phyloP scores from a whole-genome alignment of 257 asterid species.

The Hygrophila difformis region DNA sequence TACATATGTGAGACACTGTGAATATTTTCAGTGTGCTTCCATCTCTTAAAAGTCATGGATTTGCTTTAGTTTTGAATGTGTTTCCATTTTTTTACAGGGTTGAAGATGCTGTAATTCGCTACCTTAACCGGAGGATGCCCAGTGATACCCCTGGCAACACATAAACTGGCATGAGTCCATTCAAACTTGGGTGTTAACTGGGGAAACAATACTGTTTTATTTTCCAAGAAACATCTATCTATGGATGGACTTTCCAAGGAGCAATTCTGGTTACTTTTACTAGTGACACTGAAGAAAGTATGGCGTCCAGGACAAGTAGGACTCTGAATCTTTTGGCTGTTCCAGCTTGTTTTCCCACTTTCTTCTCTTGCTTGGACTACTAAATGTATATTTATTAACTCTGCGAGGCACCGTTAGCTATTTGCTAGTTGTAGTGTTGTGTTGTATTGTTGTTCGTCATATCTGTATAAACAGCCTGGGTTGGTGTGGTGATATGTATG shows the following conservation, averaged over 20 bases:
- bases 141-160: slow-evolving; percentile 59
- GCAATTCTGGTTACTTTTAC: slow-evolving; percentile 12
- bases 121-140: slow-evolving; percentile 78
- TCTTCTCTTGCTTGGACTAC: too few relatives aligned
- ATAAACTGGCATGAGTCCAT: slow-evolving; percentile 21
- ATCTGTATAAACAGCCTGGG: too few relatives aligned
- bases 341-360: too few relatives aligned
- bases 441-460: too few relatives aligned
- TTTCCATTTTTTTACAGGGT: slow-evolving; percentile 51
- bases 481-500: too few relatives aligned
- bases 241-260: slow-evolving; percentile 7
- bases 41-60: slow-evolving; percentile 70
- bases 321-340: neutral
- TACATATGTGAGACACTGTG: too few relatives aligned
- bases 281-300: neutral
- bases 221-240: neutral
- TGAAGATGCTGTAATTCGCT: slow-evolving; percentile 95
- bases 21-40: too few relatives aligned
- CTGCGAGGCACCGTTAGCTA: too few relatives aligned
- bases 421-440: too few relatives aligned
- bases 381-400: too few relatives aligned
- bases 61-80: slow-evolving; percentile 62
- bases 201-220: neutral
- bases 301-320: slow-evolving; percentile 10
- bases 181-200: slow-evolving; percentile 11